phyloP scores from a whole-genome alignment of 2,329 filamentous ascomycete genomes.

The Colletotrichum sp. region DNA sequence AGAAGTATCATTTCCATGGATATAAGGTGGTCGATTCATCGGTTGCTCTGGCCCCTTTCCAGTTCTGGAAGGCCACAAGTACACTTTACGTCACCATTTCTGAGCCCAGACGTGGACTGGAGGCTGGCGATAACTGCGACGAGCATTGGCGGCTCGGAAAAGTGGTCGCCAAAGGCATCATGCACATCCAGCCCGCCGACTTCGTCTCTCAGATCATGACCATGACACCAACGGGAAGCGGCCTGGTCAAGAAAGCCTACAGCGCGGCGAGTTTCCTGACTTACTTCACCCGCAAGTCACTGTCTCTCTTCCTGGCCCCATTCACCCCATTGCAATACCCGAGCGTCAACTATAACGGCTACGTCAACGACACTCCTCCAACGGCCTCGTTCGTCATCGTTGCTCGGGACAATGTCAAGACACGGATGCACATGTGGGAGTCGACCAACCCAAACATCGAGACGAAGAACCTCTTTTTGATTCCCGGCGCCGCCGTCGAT shows the following conservation, averaged over 20 bases:
- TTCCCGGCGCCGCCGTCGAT: conserved; percentile 67
- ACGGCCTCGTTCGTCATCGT: conserved; percentile 47
- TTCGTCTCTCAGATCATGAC: conserved; percentile 62
- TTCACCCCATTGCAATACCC: conserved; percentile 63
- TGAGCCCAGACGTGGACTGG: conserved; percentile 30
- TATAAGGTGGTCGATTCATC: conserved; percentile 68
- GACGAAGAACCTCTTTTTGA: conserved; percentile 60
- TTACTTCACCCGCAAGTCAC: conserved; percentile 60
- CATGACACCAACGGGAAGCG: conserved; percentile 54
- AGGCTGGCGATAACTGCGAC: conserved; percentile 33
- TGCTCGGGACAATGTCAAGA: conserved; percentile 57
- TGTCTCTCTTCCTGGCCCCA: conserved; percentile 59
- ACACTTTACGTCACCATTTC: conserved; percentile 68
- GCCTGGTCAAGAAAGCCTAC: conserved; percentile 45
- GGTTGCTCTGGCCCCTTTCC: conserved; percentile 57
- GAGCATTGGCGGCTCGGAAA: conserved; percentile 45
- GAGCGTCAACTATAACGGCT: conserved; percentile 50
- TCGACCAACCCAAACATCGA: conserved; percentile 43
- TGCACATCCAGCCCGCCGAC: conserved; percentile 58
- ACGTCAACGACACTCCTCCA: conserved; percentile 55
- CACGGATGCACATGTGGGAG: conserved; percentile 63
- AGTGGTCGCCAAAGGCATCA: conserved; percentile 63
- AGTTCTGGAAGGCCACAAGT: conserved; percentile 67
- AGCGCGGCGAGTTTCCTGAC: conserved; percentile 57
- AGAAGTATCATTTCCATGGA: conserved; percentile 62